Conservation (phyloP, 2,329 filamentous ascomycete species). For the Blumeria graminis region DNA sequence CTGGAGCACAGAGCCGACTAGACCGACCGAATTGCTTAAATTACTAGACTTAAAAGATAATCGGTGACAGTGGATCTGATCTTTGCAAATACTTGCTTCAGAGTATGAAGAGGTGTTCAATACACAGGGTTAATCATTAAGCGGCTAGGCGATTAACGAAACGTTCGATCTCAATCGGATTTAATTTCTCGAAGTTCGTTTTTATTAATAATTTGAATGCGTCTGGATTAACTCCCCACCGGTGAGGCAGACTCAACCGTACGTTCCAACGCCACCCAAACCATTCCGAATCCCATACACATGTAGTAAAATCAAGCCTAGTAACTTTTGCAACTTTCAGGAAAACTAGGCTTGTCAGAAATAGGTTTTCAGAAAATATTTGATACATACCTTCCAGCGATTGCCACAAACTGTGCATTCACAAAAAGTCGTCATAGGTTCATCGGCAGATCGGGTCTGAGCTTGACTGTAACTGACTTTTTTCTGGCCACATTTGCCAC, state of each 20-base stretch:
- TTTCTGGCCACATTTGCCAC: conserved; percentile 77
- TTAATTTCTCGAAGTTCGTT: no score
- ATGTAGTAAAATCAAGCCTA: background rate
- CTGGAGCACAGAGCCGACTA: conserved; percentile 20
- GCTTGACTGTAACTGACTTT: conserved; percentile 92
- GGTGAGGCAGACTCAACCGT: no score
- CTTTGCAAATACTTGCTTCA: no score
- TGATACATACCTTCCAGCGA: conserved; percentile 39
- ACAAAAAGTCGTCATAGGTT: conserved; percentile 65
- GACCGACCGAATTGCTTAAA: conserved; percentile 25
- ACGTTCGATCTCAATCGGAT: no score
- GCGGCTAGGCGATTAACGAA: no score
- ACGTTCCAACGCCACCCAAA: no score
- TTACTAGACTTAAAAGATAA: conserved; percentile 22
- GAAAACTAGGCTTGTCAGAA: conserved; percentile 13
- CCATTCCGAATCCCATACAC: no score
- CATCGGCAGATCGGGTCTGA: conserved; percentile 85
- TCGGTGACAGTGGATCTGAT: conserved; percentile 2
- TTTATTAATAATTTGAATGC: no score
- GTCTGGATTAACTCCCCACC: no score
- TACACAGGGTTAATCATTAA: no score
- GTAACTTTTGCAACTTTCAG: conserved; percentile 5
- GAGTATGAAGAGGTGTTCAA: no score
- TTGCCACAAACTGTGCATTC: conserved; percentile 46
- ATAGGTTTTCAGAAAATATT: background rate